Percentiles rank a stretch among this genome's conserved stretches.
Conservation (phyloP, 176 grass and related monocot genomes). For the Bromus sterilis region DNA sequence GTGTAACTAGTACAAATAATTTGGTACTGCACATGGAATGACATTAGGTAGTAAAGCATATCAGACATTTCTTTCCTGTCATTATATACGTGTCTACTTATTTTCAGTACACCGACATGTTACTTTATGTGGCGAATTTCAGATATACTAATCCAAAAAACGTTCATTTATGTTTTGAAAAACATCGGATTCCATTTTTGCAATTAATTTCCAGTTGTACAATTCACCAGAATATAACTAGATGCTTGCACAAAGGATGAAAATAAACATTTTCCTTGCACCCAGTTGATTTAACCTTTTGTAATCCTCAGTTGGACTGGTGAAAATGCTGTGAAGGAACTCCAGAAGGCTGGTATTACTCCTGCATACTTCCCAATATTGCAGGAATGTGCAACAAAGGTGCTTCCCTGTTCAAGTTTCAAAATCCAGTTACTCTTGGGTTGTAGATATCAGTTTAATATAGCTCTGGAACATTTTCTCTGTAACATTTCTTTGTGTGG, state of each 20-base stretch:
- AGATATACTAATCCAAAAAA: background rate
- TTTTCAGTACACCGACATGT: background rate
- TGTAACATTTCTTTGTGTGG: background rate
- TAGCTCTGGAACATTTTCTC: background rate
- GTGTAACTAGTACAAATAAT: background rate
- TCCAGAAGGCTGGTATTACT: constrained; percentile 69
- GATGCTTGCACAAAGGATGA: background rate
- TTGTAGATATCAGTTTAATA: background rate
- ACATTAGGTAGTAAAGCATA: background rate
- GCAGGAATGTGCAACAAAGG: constrained; percentile 93
- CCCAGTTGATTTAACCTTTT: constrained; percentile 26
- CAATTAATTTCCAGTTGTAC: background rate
- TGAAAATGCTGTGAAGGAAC: constrained; percentile 69
- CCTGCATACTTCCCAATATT: constrained; percentile 53
- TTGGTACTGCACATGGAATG: background rate
- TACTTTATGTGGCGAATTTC: background rate
- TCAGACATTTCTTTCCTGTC: background rate
- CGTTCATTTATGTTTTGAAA: background rate
- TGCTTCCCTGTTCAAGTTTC: constrained; percentile 29
- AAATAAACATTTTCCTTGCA: background rate
- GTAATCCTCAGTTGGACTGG: constrained; percentile 77
- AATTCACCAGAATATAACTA: background rate
- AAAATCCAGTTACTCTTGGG: background rate
- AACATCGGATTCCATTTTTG: background rate
- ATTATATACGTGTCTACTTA: background rate